Percentiles rank a stretch among this genome's conserved stretches.
Evolutionary conservation across 2,329 filamentous ascomycete species (phyloP).

Genomic region (Corinectria fuckeliana): DNA sequence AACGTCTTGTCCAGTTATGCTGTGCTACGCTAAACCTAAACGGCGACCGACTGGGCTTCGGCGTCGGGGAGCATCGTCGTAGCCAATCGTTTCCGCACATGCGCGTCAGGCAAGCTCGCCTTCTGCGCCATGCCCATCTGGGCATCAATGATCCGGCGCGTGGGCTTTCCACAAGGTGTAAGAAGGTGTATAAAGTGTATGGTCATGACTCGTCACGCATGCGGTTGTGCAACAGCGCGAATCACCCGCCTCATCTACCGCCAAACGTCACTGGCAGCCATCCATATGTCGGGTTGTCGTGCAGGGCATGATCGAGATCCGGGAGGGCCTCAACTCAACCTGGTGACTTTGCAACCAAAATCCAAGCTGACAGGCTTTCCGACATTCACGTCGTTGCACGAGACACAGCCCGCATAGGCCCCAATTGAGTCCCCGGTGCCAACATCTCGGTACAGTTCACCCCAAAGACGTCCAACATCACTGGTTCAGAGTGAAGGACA

Average conservation of each 20-base stretch:
- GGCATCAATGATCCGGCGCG: neutral
- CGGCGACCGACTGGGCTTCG: slow-evolving; percentile 32
- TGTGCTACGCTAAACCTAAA: slow-evolving; percentile 33
- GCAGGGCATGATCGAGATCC: neutral
- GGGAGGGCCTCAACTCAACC: slow-evolving; percentile 6
- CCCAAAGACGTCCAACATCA: too few species aligned
- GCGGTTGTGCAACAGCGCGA: neutral
- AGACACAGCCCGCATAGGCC: too few species aligned
- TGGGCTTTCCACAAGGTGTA: too few species aligned
- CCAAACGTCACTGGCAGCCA: neutral
- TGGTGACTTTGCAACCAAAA: neutral
- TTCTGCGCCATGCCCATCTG: slow-evolving; percentile 21
- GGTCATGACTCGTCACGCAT: neutral
- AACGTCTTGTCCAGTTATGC: slow-evolving; percentile 2
- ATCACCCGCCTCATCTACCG: neutral
- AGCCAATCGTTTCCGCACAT: slow-evolving; percentile 37
- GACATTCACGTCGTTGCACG: neutral
- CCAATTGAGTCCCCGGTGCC: too few species aligned
- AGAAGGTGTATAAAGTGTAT: neutral
- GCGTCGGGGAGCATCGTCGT: neutral
- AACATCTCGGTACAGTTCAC: too few species aligned
- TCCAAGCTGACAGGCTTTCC: neutral
- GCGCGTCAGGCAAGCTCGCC: slow-evolving; percentile 6
- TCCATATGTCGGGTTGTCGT: neutral
- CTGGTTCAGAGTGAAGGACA: too few species aligned